phyloP scores from a whole-genome alignment of 1,139 yeast genomes.

The Geotrichum klebahnii region DNA sequence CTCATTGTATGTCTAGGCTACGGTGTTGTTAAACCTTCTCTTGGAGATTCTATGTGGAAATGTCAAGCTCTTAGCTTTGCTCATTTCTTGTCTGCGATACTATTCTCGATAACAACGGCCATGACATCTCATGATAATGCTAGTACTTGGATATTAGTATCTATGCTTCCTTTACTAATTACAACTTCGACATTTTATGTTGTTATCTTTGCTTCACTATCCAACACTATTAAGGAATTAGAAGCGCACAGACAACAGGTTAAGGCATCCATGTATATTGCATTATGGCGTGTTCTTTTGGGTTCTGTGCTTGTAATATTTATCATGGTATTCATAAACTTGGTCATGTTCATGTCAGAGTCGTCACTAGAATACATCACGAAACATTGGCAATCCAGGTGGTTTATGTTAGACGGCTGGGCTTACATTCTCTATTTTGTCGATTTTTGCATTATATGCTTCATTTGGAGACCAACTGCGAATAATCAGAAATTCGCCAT shows the following conservation, averaged over 20 bases:
- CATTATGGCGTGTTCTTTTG: constrained; percentile 67
- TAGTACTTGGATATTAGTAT: constrained; percentile 44
- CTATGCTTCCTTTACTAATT: constrained; percentile 63
- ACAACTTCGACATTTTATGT: constrained; percentile 70
- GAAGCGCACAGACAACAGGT: constrained; percentile 85
- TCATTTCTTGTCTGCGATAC: constrained; percentile 64
- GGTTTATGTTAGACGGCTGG: constrained; percentile 89
- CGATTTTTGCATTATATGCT: constrained; percentile 77
- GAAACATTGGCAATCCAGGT: constrained; percentile 86
- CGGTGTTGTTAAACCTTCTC: constrained; percentile 80
- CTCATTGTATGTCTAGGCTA: constrained; percentile 85
- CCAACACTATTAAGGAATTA: constrained; percentile 66
- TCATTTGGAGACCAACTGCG: constrained; percentile 96
- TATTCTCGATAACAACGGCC: constrained; percentile 68
- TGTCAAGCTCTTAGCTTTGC: constrained; percentile 64
- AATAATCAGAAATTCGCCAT: constrained; percentile 92
- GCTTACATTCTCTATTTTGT: constrained; percentile 81
- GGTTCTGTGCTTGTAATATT: constrained; percentile 55
- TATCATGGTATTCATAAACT: constrained; percentile 65
- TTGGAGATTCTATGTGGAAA: constrained; percentile 71
- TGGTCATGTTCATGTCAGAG: constrained; percentile 68
- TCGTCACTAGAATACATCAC: constrained; percentile 72
- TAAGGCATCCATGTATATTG: constrained; percentile 79
- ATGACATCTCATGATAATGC: constrained; percentile 48
- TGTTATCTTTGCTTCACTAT: constrained; percentile 65